phyloP scores from a whole-genome alignment of 1,284 basidiomycete genomes.

The Phlebopus sp. region DNA sequence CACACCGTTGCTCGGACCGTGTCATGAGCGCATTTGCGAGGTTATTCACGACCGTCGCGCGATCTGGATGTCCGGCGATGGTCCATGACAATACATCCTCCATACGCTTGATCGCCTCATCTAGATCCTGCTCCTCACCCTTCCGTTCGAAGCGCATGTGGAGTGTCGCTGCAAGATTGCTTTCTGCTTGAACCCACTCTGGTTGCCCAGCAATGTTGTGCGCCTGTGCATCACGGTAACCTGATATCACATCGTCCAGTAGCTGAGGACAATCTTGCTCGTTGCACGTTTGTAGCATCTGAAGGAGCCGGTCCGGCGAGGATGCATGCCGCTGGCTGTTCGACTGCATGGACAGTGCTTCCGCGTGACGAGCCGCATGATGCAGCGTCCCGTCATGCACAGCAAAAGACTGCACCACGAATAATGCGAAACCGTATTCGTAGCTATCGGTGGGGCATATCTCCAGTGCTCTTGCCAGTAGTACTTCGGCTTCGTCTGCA shows the following conservation, averaged over 20 bases:
- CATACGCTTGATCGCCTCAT: slow-evolving; percentile 3
- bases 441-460: not conserved
- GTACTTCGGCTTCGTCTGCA: not conserved
- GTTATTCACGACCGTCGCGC: not conserved
- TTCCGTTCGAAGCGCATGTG: slow-evolving; percentile 1
- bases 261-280: not conserved
- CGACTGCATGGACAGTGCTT: too few relatives aligned
- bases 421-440: not conserved
- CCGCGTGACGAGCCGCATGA: too few relatives aligned
- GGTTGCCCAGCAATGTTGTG: not conserved
- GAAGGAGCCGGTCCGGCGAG: not conserved
- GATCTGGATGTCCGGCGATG: not conserved
- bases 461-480: not conserved
- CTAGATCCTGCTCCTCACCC: not conserved
- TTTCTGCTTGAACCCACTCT: not conserved
- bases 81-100: not conserved
- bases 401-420: not conserved
- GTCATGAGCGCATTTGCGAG: not conserved
- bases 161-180: not conserved
- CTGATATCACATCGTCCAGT: not conserved
- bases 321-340: too few relatives aligned
- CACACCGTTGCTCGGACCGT: not conserved
- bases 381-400: not conserved
- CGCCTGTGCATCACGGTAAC: not conserved
- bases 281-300: not conserved